Evolutionary conservation across 176 grass and related monocot species (phyloP).

Genomic region (Oropetium thomaeum): DNA sequence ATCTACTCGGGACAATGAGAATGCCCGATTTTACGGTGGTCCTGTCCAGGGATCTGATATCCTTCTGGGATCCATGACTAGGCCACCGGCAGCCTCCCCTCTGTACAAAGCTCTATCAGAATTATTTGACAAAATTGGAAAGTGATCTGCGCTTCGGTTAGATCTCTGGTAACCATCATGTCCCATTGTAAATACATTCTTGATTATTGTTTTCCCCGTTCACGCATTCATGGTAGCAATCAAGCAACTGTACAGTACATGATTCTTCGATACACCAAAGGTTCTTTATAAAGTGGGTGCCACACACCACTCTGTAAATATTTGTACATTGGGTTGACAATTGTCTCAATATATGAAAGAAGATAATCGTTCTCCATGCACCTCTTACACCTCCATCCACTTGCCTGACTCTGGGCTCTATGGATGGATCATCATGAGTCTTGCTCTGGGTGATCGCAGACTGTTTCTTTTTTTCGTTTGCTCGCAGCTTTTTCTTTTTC

Average conservation of each 20-base stretch:
- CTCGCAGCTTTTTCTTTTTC: slow-evolving; percentile 7
- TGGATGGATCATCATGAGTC: neutral
- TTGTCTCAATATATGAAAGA: slow-evolving; percentile 3
- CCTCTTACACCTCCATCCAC: neutral
- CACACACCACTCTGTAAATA: slow-evolving; percentile 33
- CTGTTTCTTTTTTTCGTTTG: neutral
- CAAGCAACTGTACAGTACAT: slow-evolving; percentile 32
- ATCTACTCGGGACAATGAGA: slow-evolving; percentile 58
- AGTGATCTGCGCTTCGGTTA: slow-evolving; percentile 9
- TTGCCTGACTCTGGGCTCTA: neutral
- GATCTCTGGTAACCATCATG: neutral
- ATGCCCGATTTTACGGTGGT: slow-evolving; percentile 68
- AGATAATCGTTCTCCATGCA: neutral
- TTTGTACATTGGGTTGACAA: slow-evolving; percentile 27
- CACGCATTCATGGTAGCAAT: slow-evolving; percentile 15
- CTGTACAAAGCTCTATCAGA: slow-evolving; percentile 70
- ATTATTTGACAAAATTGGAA: slow-evolving; percentile 54
- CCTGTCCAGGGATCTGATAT: slow-evolving; percentile 65
- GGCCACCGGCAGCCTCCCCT: slow-evolving; percentile 53
- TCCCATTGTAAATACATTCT: slow-evolving; percentile 33
- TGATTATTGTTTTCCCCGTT: neutral
- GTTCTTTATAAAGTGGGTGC: neutral
- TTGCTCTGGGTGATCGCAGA: neutral
- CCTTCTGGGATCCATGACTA: slow-evolving; percentile 62
- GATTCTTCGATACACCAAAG: slow-evolving; percentile 15